These are phyloP conservation scores for Botrytis aclada DNA, from an alignment of 2,329 filamentous ascomycete species.

Conservation along the genomic window DNA sequence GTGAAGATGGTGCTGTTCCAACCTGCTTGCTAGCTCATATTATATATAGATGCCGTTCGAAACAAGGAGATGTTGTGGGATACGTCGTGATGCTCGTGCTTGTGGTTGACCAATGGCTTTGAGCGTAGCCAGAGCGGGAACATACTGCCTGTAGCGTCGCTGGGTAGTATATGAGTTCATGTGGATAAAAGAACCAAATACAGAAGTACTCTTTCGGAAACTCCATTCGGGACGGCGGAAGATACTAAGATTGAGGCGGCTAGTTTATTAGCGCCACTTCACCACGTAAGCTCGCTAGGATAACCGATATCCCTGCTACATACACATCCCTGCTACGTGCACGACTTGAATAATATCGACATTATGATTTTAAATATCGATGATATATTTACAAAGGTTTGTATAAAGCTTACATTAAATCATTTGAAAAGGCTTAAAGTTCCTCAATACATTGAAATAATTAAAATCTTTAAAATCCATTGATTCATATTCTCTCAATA, in stretches of 20 bases:
- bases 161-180: background rate
- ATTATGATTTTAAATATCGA: no score
- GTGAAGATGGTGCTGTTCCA: background rate
- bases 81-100: background rate
- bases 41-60: background rate
- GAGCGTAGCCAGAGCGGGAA: background rate
- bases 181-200: background rate
- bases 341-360: no score
- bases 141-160: background rate
- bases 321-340: no score
- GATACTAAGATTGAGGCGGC: background rate
- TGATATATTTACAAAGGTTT: no score
- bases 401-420: no score
- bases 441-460: no score
- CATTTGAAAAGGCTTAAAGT: no score
- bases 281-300: background rate
- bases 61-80: background rate
- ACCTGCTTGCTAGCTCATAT: background rate
- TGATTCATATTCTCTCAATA: no score
- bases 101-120: background rate
- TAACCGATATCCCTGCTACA: background rate
- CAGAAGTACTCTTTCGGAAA: background rate
- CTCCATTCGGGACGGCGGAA: background rate
- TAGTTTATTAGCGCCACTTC: background rate
- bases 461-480: no score